Evolutionary conservation across 2,329 filamentous ascomycete species (phyloP).

Genomic region (Blastomyces gilchristii): DNA sequence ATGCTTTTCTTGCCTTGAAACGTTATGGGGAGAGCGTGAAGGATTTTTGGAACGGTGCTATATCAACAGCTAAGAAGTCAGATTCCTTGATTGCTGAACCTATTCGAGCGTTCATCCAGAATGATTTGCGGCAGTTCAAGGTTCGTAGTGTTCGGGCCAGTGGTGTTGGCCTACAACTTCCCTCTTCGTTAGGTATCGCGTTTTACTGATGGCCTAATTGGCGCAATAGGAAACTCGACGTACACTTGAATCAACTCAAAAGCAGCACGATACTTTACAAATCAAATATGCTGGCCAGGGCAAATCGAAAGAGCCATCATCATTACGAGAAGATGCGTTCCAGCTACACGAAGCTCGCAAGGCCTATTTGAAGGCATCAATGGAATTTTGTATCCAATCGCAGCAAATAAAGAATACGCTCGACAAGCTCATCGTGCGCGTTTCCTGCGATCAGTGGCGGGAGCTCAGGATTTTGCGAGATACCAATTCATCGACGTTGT

Average conservation of each 20-base stretch:
- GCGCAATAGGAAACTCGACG: conserved; percentile 54
- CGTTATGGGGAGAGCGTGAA: conserved; percentile 74
- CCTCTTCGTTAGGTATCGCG: neutral
- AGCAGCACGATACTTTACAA: conserved; percentile 70
- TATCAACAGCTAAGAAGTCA: conserved; percentile 65
- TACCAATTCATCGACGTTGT: conserved; percentile 49
- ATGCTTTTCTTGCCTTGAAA: conserved; percentile 77
- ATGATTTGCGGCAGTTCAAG: conserved; percentile 76
- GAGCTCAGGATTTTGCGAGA: conserved; percentile 69
- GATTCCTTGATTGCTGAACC: conserved; percentile 72
- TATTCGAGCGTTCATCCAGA: conserved; percentile 63
- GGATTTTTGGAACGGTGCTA: conserved; percentile 73
- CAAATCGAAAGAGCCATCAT: conserved; percentile 87
- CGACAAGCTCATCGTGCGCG: conserved; percentile 73
- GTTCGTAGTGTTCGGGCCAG: conserved; percentile 18
- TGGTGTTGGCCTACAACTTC: neutral
- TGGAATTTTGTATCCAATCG: conserved; percentile 85
- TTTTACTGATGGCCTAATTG: conserved; percentile 13
- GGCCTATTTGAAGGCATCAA: conserved; percentile 76
- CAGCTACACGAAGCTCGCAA: conserved; percentile 87
- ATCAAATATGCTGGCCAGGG: conserved; percentile 73
- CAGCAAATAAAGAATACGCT: conserved; percentile 75
- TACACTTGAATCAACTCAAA: conserved; percentile 67
- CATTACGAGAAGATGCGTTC: conserved; percentile 88
- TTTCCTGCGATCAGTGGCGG: conserved; percentile 79